These are phyloP conservation scores for Erodium trifolium DNA, from an alignment of 441 rosid species.

Conservation along the genomic window DNA sequence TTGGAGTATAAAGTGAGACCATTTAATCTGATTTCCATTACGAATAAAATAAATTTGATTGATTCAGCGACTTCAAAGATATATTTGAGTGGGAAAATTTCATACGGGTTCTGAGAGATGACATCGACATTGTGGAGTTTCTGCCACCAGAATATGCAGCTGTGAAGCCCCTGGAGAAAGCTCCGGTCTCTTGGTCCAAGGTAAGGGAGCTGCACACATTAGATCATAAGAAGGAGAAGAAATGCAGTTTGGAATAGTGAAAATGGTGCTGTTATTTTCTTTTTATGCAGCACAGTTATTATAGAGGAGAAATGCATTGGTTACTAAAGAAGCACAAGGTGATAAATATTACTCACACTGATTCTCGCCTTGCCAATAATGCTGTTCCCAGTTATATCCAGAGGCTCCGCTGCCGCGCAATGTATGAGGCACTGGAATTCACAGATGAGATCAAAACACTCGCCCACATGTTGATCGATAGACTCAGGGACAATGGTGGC, in stretches of 20 bases:
- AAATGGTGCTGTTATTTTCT: neutral
- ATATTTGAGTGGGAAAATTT: conserved; percentile 59
- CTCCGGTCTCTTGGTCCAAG: conserved; percentile 64
- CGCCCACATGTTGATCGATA: conserved; percentile 2
- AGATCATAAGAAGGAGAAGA: neutral
- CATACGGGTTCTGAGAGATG: conserved; percentile 37
- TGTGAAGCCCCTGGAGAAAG: conserved; percentile 29
- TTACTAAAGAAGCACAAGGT: conserved; percentile 1
- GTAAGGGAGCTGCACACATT: conserved; percentile 16
- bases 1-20: neutral
- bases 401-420: neutral
- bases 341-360: conserved; percentile 2
- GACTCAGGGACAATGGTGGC: neutral
- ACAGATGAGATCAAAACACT: conserved; percentile 1
- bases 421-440: neutral
- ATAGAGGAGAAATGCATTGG: neutral
- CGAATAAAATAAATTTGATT: neutral
- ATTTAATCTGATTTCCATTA: no score
- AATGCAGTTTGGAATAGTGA: neutral
- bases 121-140: conserved; percentile 40
- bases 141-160: conserved; percentile 34
- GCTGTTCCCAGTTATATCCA: conserved; percentile 1
- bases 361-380: conserved; percentile 1
- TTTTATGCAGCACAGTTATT: neutral
- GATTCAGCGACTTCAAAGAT: conserved; percentile 48